Evolutionary conservation across 805 yeast genomes (phyloP), one percentile per base, ranked within the genome.

Genomic region (Cyberlindnera amylophila): DNA sequence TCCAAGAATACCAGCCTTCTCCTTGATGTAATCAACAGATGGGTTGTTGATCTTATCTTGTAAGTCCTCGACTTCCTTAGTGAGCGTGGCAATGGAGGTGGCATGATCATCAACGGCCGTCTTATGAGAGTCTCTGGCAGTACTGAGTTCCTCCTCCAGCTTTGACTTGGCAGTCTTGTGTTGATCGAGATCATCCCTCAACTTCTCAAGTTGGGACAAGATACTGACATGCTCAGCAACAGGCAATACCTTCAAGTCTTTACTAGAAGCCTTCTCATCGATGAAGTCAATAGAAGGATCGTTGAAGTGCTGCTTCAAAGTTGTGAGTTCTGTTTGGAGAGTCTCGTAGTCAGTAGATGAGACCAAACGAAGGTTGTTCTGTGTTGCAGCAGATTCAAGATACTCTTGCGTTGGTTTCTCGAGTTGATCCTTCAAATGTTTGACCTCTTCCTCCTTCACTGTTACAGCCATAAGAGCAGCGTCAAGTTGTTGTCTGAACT

Each of bases 401-500:
- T 50, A 55, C 1, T 53, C 64, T 7, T 53, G 42, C 12, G 64
- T 52, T 3, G 78, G 76, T 8, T 44, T 41, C 5, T 39, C 45
- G 6, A 57, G 6, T 35, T 44, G 38, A 2, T 31, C 9, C 26
- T 51, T 21, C 12, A 54, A 32, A 17, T 34, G 35, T 8, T 27
- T 9, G 12, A 41, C 15, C 11, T 31, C 28, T 1, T 10, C 28
- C 4, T 40, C 38, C 10, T 42, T 48, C 21, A 30, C 28, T 19
- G 32, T 37, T 13, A 42, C 34, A 6, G 39, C 46, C 7, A 29
- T n/a, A 4, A 38, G 15, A 4, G 48, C 50, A 13, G 46, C 41
- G 26, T 50, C 48, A 14, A 57, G 48, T 39, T 53, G 51, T 13
- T 41, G 37, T 32, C 48, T 47, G 32, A 51, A 44, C 26, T 55